Conservation (phyloP, 768 basidiomycete genomes). For the Termitomyces sp. region DNA sequence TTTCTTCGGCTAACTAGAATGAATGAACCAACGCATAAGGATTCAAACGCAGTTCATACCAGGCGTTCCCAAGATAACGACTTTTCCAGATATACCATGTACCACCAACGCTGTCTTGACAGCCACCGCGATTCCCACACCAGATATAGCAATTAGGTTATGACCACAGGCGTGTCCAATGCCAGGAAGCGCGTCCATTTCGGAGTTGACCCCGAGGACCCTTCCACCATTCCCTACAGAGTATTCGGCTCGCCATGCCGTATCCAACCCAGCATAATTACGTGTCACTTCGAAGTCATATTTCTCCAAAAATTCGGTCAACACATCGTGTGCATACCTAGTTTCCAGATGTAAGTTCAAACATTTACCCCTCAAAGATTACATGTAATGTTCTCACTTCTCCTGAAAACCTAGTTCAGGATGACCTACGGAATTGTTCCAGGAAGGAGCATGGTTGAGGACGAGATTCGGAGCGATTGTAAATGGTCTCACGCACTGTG, state of each 20-base stretch:
- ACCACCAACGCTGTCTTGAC: constrained; percentile 63
- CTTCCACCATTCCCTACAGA: constrained; percentile 53
- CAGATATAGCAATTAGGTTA: constrained; percentile 77
- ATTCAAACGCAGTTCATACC: constrained; percentile 28
- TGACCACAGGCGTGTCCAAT: constrained; percentile 74
- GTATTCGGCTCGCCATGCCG: constrained; percentile 77
- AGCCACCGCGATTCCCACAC: constrained; percentile 69
- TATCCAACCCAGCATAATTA: constrained; percentile 64
- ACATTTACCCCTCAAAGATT: constrained; percentile 14
- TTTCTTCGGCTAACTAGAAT: constrained; percentile 59
- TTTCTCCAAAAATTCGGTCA: constrained; percentile 60
- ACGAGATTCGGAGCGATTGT: not conserved
- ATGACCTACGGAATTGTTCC: constrained; percentile 35
- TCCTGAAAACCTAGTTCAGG: constrained; percentile 68
- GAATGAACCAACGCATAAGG: not conserved
- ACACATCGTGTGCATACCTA: constrained; percentile 67
- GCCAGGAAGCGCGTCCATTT: constrained; percentile 63
- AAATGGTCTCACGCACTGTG: constrained; percentile 44
- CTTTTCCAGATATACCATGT: constrained; percentile 57
- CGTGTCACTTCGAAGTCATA: constrained; percentile 68
- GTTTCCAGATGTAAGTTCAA: constrained; percentile 1
- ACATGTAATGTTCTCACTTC: constrained; percentile 23
- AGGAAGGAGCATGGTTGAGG: not conserved
- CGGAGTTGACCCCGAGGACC: constrained; percentile 73
- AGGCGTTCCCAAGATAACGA: constrained; percentile 76